phyloP scores from a whole-genome alignment of 768 basidiomycete species.

The Boletus speciosus region DNA sequence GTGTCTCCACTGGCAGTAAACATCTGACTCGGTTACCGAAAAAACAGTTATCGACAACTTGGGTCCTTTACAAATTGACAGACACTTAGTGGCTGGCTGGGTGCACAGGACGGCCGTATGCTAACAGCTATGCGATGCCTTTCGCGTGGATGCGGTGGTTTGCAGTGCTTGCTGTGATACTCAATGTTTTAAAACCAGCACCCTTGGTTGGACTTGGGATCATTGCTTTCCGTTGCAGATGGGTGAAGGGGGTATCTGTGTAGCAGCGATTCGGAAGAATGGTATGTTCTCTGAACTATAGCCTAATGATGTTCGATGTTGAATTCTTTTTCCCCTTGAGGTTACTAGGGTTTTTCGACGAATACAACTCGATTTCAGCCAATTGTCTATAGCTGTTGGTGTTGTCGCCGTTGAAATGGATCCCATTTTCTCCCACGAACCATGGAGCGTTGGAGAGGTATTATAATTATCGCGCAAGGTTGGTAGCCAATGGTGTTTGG shows the following conservation, averaged over 20 bases:
- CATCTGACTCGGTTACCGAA: background rate
- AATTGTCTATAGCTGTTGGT: background rate
- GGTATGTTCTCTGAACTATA: slow-evolving; percentile 2
- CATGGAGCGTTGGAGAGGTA: background rate
- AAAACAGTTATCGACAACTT: background rate
- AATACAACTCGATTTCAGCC: background rate
- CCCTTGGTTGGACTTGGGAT: background rate
- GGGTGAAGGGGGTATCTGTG: background rate
- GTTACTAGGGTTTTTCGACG: background rate
- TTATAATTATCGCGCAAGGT: background rate
- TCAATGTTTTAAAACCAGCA: background rate
- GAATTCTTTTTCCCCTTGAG: background rate
- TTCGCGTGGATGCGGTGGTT: slow-evolving; percentile 6
- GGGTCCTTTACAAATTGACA: background rate
- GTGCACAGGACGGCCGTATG: background rate
- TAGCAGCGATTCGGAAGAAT: background rate
- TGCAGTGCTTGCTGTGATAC: slow-evolving; percentile 18
- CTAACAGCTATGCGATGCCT: slow-evolving; percentile 2
- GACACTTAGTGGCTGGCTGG: background rate
- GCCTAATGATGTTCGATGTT: background rate
- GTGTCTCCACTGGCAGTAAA: no score
- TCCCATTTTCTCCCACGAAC: slow-evolving; percentile 10
- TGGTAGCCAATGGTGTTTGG: slow-evolving; percentile 5
- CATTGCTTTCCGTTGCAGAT: background rate
- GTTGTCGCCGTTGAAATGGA: background rate